phyloP scores from a whole-genome alignment of 2,329 filamentous ascomycete species.

The Cladosporium sp. region DNA sequence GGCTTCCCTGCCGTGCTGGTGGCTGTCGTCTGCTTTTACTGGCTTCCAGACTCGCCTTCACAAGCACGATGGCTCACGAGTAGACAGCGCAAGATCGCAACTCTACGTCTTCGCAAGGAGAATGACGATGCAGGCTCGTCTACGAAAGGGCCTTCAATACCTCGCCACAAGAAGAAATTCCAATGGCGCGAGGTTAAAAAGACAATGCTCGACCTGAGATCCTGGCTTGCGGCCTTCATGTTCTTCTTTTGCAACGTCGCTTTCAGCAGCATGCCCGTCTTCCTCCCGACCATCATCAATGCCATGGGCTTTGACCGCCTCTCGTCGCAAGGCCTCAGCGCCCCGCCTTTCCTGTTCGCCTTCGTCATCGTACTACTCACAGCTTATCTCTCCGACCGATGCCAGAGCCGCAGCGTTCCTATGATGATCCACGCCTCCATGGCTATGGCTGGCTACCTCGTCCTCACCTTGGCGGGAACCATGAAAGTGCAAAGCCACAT shows the following conservation, averaged over 20 bases:
- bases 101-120: conserved; percentile 56
- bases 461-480: conserved; percentile 39
- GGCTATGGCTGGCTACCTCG: conserved; percentile 49
- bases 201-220: conserved; percentile 59
- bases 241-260: conserved; percentile 85
- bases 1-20: conserved; percentile 77
- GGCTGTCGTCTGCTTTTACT: conserved; percentile 64
- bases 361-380: conserved; percentile 68
- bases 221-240: conserved; percentile 71
- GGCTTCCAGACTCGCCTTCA: conserved; percentile 68
- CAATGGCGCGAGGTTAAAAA: conserved; percentile 52
- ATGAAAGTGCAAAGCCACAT: conserved; percentile 23
- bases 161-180: conserved; percentile 23
- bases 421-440: conserved; percentile 63
- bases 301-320: conserved; percentile 65
- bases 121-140: conserved; percentile 26
- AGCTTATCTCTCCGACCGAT: conserved; percentile 64
- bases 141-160: conserved; percentile 4
- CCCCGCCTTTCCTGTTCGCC: conserved; percentile 72
- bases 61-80: conserved; percentile 36
- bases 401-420: conserved; percentile 56
- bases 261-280: conserved; percentile 81
- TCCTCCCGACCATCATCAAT: conserved; percentile 58
- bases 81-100: conserved; percentile 57
- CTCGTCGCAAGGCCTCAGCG: conserved; percentile 68